Conservation (phyloP, 23 red algal species). For the Gracilaria domingensis region DNA sequence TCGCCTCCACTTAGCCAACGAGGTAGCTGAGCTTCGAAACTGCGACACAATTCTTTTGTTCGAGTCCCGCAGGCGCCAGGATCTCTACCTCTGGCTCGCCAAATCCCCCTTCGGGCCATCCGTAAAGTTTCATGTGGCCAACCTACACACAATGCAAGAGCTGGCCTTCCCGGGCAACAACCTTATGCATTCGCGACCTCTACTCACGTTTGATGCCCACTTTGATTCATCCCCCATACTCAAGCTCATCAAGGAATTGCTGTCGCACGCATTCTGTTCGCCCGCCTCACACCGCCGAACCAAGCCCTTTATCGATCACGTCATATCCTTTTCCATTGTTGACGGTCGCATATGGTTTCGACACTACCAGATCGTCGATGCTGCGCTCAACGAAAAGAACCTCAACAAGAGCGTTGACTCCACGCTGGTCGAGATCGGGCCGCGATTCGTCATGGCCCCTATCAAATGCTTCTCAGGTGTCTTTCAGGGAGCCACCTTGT, state of each 20-base stretch:
- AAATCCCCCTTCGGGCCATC: slow-evolving; percentile 89
- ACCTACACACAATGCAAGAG: slow-evolving; percentile 98
- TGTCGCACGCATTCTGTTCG: slow-evolving; percentile 78
- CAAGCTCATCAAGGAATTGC: slow-evolving; percentile 80
- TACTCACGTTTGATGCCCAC: slow-evolving; percentile 84
- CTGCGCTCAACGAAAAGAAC: slow-evolving; percentile 59
- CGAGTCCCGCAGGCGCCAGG: slow-evolving; percentile 89
- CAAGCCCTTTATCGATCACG: slow-evolving; percentile 96
- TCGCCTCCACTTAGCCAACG: slow-evolving; percentile 85
- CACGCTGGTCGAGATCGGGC: slow-evolving; percentile 93
- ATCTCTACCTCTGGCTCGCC: slow-evolving; percentile 95
- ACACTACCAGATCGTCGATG: slow-evolving; percentile 97
- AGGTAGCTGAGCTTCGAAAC: slow-evolving; percentile 83
- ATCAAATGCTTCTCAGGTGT: slow-evolving; percentile 87
- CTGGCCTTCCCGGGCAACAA: slow-evolving; percentile 92
- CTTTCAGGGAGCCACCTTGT: slow-evolving; percentile 85
- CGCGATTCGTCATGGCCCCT: slow-evolving; percentile 92
- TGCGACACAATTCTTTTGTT: slow-evolving; percentile 87
- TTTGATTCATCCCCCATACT: slow-evolving; percentile 73
- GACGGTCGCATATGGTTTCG: slow-evolving; percentile 95
- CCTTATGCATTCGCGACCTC: slow-evolving; percentile 81
- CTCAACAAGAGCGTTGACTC: slow-evolving; percentile 55
- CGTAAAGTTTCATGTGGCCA: slow-evolving; percentile 84
- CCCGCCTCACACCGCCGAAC: slow-evolving; percentile 74
- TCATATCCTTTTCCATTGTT: slow-evolving; percentile 78